phyloP scores from a whole-genome alignment of 257 asterid species.

The Capsicum baccatum region DNA sequence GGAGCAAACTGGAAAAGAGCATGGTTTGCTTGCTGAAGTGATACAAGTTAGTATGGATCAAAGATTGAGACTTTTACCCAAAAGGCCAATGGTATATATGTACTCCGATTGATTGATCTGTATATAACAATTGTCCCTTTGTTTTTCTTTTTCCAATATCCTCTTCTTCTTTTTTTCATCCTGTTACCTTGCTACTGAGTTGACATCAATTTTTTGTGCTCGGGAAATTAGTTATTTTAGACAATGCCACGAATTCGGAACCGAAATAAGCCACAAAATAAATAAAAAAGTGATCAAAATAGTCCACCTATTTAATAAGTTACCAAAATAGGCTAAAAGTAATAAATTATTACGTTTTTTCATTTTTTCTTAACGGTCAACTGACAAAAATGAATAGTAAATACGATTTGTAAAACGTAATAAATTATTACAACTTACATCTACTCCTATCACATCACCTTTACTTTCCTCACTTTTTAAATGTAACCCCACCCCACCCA shows the following conservation, averaged over 20 bases:
- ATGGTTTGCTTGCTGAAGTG: conserved; percentile 89
- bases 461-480: too few species aligned
- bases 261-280: too few species aligned
- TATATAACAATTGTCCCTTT: not conserved
- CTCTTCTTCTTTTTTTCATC: not conserved
- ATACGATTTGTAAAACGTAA: too few species aligned
- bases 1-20: conserved; percentile 76
- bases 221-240: not conserved
- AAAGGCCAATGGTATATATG: conserved; percentile 56
- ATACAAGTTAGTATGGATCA: conserved; percentile 96
- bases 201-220: conserved; percentile 13
- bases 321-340: too few species aligned
- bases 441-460: too few species aligned
- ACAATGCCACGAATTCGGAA: not conserved
- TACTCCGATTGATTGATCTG: conserved; percentile 65
- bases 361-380: too few species aligned
- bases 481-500: too few species aligned
- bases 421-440: too few species aligned
- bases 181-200: conserved; percentile 3
- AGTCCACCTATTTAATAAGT: too few species aligned
- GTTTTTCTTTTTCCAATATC: not conserved
- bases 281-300: too few species aligned
- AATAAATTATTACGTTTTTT: too few species aligned
- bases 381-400: too few species aligned
- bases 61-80: conserved; percentile 79